These are phyloP conservation scores for Ormosia semicastrata DNA, from an alignment of 306 rosid genomes.

Conservation along the genomic window DNA sequence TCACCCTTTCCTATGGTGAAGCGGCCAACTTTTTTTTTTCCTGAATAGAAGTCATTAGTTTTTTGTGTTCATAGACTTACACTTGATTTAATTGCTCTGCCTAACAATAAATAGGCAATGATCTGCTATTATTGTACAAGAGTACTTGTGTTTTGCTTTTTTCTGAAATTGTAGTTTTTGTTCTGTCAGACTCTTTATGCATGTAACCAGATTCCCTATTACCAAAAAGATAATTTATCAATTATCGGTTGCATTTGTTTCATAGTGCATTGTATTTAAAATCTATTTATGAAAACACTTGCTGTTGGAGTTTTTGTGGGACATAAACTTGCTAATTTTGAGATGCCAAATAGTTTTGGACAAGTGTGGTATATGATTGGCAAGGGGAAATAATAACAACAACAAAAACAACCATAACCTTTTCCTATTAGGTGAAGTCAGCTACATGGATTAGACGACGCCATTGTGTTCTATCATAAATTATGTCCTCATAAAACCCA, in stretches of 20 bases:
- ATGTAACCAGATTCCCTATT: slow-evolving; percentile 11
- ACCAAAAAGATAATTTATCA: not conserved
- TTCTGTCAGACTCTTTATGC: not conserved
- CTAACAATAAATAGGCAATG: not conserved
- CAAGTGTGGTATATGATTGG: not conserved
- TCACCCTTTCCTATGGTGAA: not conserved
- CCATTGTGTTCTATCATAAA: no score
- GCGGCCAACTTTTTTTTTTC: not conserved
- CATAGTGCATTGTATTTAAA: not conserved
- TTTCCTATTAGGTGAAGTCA: no score
- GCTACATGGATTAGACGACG: no score
- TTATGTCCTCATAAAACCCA: no score
- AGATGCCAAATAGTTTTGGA: slow-evolving; percentile 13
- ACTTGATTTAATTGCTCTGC: not conserved
- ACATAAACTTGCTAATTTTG: not conserved
- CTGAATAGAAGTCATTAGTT: not conserved
- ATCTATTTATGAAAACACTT: not conserved
- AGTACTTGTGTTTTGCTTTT: not conserved
- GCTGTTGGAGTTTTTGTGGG: slow-evolving; percentile 2
- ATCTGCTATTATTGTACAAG: not conserved
- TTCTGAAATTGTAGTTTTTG: not conserved
- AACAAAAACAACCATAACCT: no score
- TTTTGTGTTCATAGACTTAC: not conserved
- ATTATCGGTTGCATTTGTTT: not conserved
- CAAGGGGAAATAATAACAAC: not conserved